Percentiles rank a stretch among this genome's conserved stretches.
Evolutionary conservation across 495 filamentous ascomycete species (phyloP).

Genomic region (Astrothelium macrocarpum): DNA sequence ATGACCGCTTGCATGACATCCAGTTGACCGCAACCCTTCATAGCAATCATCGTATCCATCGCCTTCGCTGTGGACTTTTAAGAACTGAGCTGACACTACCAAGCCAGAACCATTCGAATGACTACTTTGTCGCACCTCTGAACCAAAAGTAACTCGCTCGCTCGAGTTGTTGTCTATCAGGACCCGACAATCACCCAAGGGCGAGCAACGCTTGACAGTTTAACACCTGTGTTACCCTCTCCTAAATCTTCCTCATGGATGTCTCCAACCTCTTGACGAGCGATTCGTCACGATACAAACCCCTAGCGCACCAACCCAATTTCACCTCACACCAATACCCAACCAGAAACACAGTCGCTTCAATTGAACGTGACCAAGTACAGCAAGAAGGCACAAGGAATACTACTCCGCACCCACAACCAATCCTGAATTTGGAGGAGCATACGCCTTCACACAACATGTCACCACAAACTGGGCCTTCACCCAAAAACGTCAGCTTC

Average conservation of each 20-base stretch:
- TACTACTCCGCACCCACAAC: not conserved
- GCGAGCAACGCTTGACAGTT: not conserved
- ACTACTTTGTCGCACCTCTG: not conserved
- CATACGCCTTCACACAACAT: slow-evolving; percentile 31
- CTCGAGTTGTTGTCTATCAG: not conserved
- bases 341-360: slow-evolving; percentile 18
- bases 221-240: not conserved
- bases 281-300: slow-evolving; percentile 19
- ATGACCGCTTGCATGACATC: not conserved
- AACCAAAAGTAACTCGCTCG: not conserved
- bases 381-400: not conserved
- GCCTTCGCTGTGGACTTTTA: not conserved
- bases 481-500: slow-evolving; percentile 76
- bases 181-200: not conserved
- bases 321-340: slow-evolving; percentile 33
- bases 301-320: slow-evolving; percentile 15
- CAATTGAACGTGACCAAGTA: not conserved
- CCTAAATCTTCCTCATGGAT: slow-evolving; percentile 27
- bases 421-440: not conserved
- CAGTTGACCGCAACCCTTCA: not conserved
- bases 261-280: slow-evolving; percentile 37
- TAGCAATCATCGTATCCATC: not conserved
- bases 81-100: not conserved
- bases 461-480: slow-evolving; percentile 38
- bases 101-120: not conserved